Percentiles rank a stretch among this genome's conserved stretches.
Conservation (phyloP, 2,329 filamentous ascomycete genomes). For the Epichloe brachyelytri region DNA sequence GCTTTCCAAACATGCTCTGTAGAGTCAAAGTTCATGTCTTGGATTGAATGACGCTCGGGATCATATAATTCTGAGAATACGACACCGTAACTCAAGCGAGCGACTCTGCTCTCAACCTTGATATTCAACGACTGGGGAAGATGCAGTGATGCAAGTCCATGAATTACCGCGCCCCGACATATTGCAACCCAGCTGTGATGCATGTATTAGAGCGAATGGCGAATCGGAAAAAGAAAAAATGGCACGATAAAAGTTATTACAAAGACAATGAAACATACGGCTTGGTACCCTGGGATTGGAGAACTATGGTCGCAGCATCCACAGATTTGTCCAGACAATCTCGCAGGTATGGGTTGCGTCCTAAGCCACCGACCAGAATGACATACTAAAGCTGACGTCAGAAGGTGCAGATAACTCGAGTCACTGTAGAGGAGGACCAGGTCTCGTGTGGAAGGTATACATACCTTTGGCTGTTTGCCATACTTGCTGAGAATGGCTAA, state of each 20-base stretch:
- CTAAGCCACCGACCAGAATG: constrained; percentile 27
- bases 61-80: background rate
- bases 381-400: constrained; percentile 18
- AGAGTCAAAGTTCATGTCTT: constrained; percentile 9
- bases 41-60: background rate
- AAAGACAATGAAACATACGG: constrained; percentile 19
- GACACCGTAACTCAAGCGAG: constrained; percentile 17
- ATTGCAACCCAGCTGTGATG: constrained; percentile 21
- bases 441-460: background rate
- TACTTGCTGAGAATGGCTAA: constrained; percentile 8
- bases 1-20: background rate
- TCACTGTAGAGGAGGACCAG: background rate
- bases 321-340: constrained; percentile 6
- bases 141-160: constrained; percentile 7
- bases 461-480: constrained; percentile 14
- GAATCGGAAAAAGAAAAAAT: background rate
- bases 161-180: constrained; percentile 20
- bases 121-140: constrained; percentile 4
- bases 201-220: background rate
- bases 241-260: background rate
- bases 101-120: constrained; percentile 12
- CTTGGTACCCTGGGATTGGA: constrained; percentile 17
- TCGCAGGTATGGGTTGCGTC: constrained; percentile 18
- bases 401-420: background rate
- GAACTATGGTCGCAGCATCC: constrained; percentile 8